Percentiles rank a stretch among this genome's conserved stretches.
phyloP scores from a whole-genome alignment of 305 asterid genomes.

The Plantago lanceolata region DNA sequence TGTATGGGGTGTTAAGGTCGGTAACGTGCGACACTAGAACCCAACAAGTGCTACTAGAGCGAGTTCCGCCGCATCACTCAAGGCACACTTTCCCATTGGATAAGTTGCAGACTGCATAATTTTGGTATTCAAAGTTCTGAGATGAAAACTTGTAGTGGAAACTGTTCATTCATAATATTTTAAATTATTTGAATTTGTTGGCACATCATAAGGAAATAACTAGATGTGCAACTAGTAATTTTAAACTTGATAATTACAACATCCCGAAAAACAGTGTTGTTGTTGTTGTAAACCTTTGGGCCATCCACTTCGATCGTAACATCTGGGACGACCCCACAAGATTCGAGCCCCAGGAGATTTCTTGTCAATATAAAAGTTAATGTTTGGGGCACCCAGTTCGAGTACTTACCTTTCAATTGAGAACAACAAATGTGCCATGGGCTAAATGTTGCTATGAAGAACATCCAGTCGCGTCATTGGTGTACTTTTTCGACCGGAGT shows the following conservation, averaged over 20 bases:
- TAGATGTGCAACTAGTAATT: slow-evolving; percentile 10
- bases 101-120: no score
- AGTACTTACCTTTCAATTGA: slow-evolving; percentile 27
- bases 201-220: no score
- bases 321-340: slow-evolving; percentile 13
- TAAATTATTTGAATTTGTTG: no score
- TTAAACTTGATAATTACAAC: slow-evolving; percentile 10
- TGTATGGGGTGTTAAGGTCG: no score
- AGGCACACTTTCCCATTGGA: no score
- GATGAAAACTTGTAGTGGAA: no score
- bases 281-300: slow-evolving; percentile 11
- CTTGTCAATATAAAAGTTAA: slow-evolving; percentile 9
- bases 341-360: slow-evolving; percentile 29
- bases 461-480: background rate
- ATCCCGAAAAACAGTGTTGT: slow-evolving; percentile 18
- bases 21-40: no score
- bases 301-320: slow-evolving; percentile 8
- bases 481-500: slow-evolving; percentile 9
- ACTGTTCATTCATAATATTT: no score
- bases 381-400: slow-evolving; percentile 21
- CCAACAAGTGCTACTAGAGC: no score
- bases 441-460: background rate
- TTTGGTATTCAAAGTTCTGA: no score
- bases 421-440: slow-evolving; percentile 38
- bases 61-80: no score